Evolutionary conservation across 345 rosid species (phyloP).

Genomic region (Schrenkiella parvula): DNA sequence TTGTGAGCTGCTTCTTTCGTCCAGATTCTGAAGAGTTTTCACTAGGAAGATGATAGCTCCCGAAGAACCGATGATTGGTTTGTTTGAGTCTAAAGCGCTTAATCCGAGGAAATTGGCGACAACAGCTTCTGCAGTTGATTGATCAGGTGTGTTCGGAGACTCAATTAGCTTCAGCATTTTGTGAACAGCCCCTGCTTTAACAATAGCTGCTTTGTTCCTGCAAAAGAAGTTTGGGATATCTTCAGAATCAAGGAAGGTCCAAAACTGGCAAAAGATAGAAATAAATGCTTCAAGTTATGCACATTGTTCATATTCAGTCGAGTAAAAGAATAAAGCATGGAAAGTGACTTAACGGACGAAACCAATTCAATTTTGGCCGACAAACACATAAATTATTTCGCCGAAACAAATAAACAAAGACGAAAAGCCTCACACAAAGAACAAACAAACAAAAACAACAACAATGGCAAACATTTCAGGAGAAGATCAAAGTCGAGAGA

Average conservation of each 20-base stretch:
- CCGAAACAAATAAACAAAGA: constrained; percentile 11
- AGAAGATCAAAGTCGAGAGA: background rate
- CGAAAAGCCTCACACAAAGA: background rate
- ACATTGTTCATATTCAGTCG: constrained; percentile 12
- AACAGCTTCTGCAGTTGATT: constrained; percentile 67
- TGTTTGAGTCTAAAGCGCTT: constrained; percentile 86
- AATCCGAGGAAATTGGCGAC: constrained; percentile 91
- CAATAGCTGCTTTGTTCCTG: constrained; percentile 99
- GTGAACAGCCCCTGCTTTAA: constrained; percentile 95
- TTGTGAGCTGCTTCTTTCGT: constrained; percentile 46
- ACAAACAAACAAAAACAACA: background rate
- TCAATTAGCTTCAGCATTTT: constrained; percentile 85
- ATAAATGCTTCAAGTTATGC: constrained; percentile 12
- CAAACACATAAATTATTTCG: constrained; percentile 5
- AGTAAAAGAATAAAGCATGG: background rate
- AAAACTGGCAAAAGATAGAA: background rate
- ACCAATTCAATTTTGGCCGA: background rate
- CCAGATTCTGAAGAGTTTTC: constrained; percentile 44
- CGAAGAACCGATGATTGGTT: constrained; percentile 86
- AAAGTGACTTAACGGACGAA: background rate
- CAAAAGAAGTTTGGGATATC: constrained; percentile 3
- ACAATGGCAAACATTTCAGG: background rate
- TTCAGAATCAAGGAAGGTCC: background rate
- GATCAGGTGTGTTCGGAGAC: constrained; percentile 42
- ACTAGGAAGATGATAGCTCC: constrained; percentile 84